Conservation (phyloP, 192 early-diverging fungal genomes). For the Linderina pennispora region DNA sequence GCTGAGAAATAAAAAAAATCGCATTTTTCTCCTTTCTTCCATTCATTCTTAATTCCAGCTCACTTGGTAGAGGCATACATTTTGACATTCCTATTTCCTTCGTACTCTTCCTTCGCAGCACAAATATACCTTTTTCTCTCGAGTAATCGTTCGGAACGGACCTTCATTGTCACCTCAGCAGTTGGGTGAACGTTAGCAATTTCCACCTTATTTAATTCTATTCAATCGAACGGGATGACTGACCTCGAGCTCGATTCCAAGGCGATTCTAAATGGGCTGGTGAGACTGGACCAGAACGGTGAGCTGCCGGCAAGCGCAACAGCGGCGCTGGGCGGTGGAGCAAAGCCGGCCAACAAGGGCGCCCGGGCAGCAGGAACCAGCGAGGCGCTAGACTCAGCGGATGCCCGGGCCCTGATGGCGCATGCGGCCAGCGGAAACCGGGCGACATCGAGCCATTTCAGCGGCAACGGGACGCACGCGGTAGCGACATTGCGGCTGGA, state of each 20-base stretch:
- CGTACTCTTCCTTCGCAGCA: too few relatives aligned
- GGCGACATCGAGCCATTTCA: conserved; percentile 9
- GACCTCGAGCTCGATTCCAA: conserved; percentile 48
- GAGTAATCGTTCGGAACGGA: too few relatives aligned
- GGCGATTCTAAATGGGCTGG: conserved; percentile 43
- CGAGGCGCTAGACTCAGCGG: background rate
- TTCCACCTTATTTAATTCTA: background rate
- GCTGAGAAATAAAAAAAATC: too few relatives aligned
- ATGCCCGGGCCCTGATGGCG: too few relatives aligned
- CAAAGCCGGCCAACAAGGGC: background rate
- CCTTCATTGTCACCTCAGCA: too few relatives aligned
- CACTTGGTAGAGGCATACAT: too few relatives aligned
- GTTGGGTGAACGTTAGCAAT: too few relatives aligned
- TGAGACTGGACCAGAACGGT: conserved; percentile 40
- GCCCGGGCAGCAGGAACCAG: background rate
- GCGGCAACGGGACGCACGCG: conserved; percentile 21
- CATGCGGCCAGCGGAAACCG: background rate
- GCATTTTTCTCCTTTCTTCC: too few relatives aligned
- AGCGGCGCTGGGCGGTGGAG: conserved; percentile 1
- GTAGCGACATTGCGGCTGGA: conserved; percentile 60
- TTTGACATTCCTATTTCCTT: too few relatives aligned
- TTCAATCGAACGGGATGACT: conserved; percentile 24
- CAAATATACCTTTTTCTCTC: too few relatives aligned
- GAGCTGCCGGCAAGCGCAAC: conserved; percentile 26
- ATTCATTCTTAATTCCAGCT: too few relatives aligned